Percentiles rank a stretch among this genome's conserved stretches.
Conservation (phyloP, 1,139 yeast genomes). For the Suhomyces maxii region DNA sequence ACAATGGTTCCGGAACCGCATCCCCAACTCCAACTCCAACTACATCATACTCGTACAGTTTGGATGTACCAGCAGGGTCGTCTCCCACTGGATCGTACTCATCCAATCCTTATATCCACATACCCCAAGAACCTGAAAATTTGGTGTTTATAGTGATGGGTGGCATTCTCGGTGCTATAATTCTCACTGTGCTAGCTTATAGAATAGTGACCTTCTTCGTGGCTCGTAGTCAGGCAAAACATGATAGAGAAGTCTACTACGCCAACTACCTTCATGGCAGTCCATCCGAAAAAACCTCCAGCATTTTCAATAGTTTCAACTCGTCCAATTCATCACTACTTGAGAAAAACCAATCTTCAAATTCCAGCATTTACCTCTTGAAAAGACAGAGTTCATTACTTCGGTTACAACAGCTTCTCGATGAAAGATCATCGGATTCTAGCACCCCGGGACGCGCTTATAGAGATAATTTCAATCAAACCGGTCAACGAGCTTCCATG, state of each 20-base stretch:
- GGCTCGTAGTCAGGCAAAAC: constrained; percentile 31
- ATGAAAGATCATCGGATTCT: constrained; percentile 10
- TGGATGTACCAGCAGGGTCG: constrained; percentile 15
- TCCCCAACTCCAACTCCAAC: constrained; percentile 2
- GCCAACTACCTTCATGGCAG: constrained; percentile 8
- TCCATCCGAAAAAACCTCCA: constrained; percentile 2
- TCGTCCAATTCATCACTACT: constrained; percentile 30
- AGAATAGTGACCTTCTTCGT: constrained; percentile 26
- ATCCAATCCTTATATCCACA: constrained; percentile 34
- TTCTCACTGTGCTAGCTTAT: constrained; percentile 23
- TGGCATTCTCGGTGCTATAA: constrained; percentile 28
- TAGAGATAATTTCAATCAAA: constrained; percentile 17
- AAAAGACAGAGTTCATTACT: constrained; percentile 11
- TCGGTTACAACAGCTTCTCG: constrained; percentile 7
- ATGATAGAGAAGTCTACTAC: constrained; percentile 38
- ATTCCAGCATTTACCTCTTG: constrained; percentile 10
- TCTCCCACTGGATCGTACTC: background rate
- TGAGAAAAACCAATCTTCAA: constrained; percentile 18
- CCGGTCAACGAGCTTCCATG: constrained; percentile 22
- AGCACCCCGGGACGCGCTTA: constrained; percentile 19
- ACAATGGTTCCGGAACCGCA: background rate
- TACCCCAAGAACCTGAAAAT: constrained; percentile 29
- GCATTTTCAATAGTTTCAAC: constrained; percentile 7
- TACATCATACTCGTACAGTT: constrained; percentile 18
- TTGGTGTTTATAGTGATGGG: constrained; percentile 49